phyloP scores from a whole-genome alignment of 1,139 yeast genomes.

The Pichia sp. region DNA sequence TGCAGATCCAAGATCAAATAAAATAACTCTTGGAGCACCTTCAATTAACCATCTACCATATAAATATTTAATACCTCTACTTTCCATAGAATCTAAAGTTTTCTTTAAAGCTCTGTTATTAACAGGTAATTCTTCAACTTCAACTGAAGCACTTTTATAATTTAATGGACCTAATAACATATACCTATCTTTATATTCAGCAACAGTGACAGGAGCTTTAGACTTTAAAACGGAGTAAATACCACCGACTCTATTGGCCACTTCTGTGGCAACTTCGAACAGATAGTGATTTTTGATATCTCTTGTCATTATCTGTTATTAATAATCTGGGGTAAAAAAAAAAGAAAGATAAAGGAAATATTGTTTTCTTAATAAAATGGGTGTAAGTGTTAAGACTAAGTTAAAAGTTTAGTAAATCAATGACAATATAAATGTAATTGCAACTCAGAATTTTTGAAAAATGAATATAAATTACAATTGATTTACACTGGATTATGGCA shows the following conservation, averaged over 20 bases:
- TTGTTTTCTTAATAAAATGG: too few relatives aligned
- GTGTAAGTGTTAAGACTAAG: too few relatives aligned
- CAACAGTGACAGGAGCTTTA: slow-evolving; percentile 93
- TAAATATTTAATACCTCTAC: slow-evolving; percentile 73
- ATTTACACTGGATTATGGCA: too few relatives aligned
- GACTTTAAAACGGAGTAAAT: slow-evolving; percentile 94
- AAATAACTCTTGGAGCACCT: slow-evolving; percentile 89
- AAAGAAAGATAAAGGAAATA: too few relatives aligned
- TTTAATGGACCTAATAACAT: slow-evolving; percentile 83
- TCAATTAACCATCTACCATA: slow-evolving; percentile 97
- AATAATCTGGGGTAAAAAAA: slow-evolving; percentile 4
- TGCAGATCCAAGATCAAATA: slow-evolving; percentile 82
- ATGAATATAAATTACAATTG: too few relatives aligned
- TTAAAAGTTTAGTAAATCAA: too few relatives aligned
- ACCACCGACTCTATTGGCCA: slow-evolving; percentile 96
- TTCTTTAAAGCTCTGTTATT: slow-evolving; percentile 54
- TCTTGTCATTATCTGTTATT: slow-evolving; percentile 46
- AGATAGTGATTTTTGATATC: slow-evolving; percentile 77
- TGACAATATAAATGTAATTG: too few relatives aligned
- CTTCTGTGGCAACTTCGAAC: slow-evolving; percentile 95
- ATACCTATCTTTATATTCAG: slow-evolving; percentile 86
- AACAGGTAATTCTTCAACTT: slow-evolving; percentile 82
- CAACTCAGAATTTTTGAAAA: too few relatives aligned
- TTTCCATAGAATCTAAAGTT: slow-evolving; percentile 66
- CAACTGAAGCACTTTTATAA: slow-evolving; percentile 76